phyloP scores from a whole-genome alignment of 2,329 filamentous ascomycete genomes.

The Elsinoe arachidis region DNA sequence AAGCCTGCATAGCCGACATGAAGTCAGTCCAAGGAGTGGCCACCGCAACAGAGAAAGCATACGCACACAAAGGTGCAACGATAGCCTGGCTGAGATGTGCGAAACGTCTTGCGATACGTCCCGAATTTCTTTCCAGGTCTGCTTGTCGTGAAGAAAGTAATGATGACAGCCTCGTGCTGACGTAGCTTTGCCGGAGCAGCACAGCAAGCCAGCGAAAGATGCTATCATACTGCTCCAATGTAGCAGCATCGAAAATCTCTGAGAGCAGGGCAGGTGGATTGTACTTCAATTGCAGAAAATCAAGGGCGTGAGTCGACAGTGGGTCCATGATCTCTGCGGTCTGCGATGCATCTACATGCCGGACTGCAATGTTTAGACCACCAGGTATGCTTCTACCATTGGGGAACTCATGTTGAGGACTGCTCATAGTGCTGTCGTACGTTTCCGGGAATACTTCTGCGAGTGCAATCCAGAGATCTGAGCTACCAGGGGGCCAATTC shows the following conservation, averaged over 20 bases:
- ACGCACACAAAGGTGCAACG: slow-evolving; percentile 60
- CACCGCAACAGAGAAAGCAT: slow-evolving; percentile 74
- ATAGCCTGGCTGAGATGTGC: slow-evolving; percentile 73
- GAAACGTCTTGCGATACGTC: slow-evolving; percentile 37
- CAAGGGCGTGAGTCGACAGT: slow-evolving; percentile 75
- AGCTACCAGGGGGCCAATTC: slow-evolving; percentile 83
- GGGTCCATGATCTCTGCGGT: slow-evolving; percentile 77
- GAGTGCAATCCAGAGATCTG: slow-evolving; percentile 79
- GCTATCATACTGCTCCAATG: slow-evolving; percentile 72
- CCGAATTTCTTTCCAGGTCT: background rate
- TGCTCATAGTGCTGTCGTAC: slow-evolving; percentile 36
- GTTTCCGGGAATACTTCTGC: slow-evolving; percentile 78
- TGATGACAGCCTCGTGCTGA: slow-evolving; percentile 36
- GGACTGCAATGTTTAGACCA: slow-evolving; percentile 62
- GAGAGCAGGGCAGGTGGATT: slow-evolving; percentile 63
- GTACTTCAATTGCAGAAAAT: slow-evolving; percentile 84
- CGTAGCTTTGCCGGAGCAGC: slow-evolving; percentile 61
- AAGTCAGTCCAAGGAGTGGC: slow-evolving; percentile 65
- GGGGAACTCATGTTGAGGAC: background rate
- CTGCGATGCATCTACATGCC: slow-evolving; percentile 68
- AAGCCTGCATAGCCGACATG: slow-evolving; percentile 52
- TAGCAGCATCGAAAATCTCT: slow-evolving; percentile 60
- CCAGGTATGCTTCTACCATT: slow-evolving; percentile 32
- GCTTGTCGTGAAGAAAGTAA: background rate
- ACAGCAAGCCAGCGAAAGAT: slow-evolving; percentile 75